Base-by-base conservation (phyloP, 306 rosid species). In the Boehmeria nivea region DNA sequence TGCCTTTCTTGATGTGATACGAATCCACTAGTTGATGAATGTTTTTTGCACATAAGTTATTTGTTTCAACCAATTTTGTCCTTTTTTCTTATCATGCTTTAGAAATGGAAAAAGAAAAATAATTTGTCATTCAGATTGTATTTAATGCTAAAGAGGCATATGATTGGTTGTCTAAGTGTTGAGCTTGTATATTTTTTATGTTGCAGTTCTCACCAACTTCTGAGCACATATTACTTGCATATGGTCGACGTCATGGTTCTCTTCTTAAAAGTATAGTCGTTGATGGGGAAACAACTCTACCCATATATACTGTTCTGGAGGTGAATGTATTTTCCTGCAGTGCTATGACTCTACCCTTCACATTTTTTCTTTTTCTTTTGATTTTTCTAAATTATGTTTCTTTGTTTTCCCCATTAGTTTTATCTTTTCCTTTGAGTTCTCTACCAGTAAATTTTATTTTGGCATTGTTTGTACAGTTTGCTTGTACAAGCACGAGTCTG, bases 261-360 rank as follows among this genome's bases (percentile, higher is more conserved):
- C 87, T 81, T 57, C 81, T 81, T 39, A 91, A 85, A 71, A 84
- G 89, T 69, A 76, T 91, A 63, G 87, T 87, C 53, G 78, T 87
- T 58, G 99, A 91, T 73, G 96, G 94, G 34, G 94, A 91, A 71
- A 83, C 89, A 67, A 91, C 99, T 2, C 59, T 85, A 46, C 95
- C 99, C 39, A 81, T 87, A 52, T 91, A 91, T 61, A 87, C 99
- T 52, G 94, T 91, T 50, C 77, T 91, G 65, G 99, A 91, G 99
- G 99, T 91, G 74, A 60, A 12, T 19, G 54, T 58, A 12, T 4
- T 24, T 13, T 10, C n/a, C n/a, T n/a, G n/a, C n/a, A n/a, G n/a
- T n/a, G n/a, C n/a, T n/a, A n/a, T n/a, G n/a, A n/a, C n/a, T n/a
- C n/a, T n/a, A n/a, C n/a, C n/a, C n/a, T n/a, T n/a, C n/a, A n/a